These are phyloP conservation scores for Calonectria pseudoreteaudii DNA, from an alignment of 2,329 filamentous ascomycete genomes.

Conservation along the genomic window DNA sequence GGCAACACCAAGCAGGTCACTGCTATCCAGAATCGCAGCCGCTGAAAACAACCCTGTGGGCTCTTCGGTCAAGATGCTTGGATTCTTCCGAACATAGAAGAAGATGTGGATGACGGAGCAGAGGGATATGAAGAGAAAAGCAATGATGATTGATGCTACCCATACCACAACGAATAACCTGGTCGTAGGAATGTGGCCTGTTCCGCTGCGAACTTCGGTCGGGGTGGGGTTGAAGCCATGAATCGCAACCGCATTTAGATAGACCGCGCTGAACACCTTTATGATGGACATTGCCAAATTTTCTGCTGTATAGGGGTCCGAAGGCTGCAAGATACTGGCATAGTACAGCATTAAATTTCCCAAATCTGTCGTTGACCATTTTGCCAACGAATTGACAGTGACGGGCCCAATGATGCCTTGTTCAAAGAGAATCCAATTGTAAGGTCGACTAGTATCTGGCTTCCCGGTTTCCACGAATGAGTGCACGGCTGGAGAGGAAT, in stretches of 20 bases:
- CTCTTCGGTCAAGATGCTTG: not conserved
- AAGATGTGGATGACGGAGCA: not conserved
- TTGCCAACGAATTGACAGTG: not conserved
- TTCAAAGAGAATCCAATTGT: not conserved
- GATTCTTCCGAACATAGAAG: not conserved
- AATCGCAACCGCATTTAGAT: not conserved
- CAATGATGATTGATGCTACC: not conserved
- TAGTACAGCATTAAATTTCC: not conserved
- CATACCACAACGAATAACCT: not conserved
- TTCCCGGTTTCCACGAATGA: not conserved
- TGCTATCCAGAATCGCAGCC: not conserved
- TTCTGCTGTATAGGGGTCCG: not conserved
- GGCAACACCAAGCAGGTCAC: not conserved
- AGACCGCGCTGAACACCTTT: not conserved
- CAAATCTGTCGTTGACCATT: not conserved
- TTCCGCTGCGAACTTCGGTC: not conserved
- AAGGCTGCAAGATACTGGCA: not conserved
- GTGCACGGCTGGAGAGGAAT: not conserved
- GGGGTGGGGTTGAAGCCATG: not conserved
- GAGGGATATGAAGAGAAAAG: not conserved
- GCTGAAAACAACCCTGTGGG: not conserved
- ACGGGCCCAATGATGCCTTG: not conserved
- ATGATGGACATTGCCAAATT: not conserved
- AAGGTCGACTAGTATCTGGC: not conserved
- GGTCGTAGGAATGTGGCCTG: not conserved